Conservation (phyloP, 768 basidiomycete genomes). For the Calocybe indica region DNA sequence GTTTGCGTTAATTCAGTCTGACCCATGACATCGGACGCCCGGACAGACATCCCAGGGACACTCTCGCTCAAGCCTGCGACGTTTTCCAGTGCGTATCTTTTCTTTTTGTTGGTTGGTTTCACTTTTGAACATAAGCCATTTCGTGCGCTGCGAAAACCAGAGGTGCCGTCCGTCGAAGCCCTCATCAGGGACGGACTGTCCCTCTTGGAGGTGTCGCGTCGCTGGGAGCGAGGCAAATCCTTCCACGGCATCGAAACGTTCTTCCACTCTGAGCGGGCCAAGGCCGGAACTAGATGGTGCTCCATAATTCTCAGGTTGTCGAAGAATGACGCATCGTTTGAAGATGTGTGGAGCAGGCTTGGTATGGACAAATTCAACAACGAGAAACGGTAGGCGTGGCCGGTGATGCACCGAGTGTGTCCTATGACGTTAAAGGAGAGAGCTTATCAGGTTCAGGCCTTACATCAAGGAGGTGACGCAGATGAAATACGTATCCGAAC, state of each 20-base stretch:
- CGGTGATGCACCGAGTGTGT: background rate
- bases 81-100: background rate
- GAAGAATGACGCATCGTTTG: constrained; percentile 46
- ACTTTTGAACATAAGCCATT: background rate
- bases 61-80: background rate
- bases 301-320: constrained; percentile 43
- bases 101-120: background rate
- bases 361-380: constrained; percentile 47
- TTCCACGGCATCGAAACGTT: constrained; percentile 38
- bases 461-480: constrained; percentile 47
- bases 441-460: constrained; percentile 37
- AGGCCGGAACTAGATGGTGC: constrained; percentile 36
- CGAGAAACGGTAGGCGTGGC: constrained; percentile 42
- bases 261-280: constrained; percentile 29
- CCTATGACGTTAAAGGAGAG: background rate
- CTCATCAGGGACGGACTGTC: constrained; percentile 38
- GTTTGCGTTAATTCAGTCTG: background rate
- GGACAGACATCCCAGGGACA: background rate
- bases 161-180: constrained; percentile 40
- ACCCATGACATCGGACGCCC: background rate
- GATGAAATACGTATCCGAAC: constrained; percentile 47
- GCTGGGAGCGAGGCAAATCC: constrained; percentile 49
- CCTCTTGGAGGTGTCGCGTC: constrained; percentile 35
- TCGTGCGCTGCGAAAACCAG: constrained; percentile 19
- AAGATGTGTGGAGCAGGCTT: constrained; percentile 52